Evolutionary conservation across 169 alveolate species (phyloP).

Genomic region (Plasmodium gonderi): DNA sequence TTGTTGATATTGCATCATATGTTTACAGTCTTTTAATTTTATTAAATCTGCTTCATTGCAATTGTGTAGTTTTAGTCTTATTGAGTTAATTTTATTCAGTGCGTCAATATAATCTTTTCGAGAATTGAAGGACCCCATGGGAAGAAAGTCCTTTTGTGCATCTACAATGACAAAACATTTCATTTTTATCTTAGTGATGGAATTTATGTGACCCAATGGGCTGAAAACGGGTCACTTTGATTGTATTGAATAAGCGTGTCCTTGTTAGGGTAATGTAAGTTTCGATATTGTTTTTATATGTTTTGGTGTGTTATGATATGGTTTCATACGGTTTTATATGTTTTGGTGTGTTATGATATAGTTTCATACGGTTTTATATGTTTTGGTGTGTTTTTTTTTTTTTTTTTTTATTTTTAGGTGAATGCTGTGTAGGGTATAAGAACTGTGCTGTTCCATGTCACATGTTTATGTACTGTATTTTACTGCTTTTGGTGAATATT

Average conservation of each 20-base stretch:
- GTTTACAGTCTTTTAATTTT: constrained; percentile 18
- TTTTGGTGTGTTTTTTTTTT: no score
- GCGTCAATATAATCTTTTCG: constrained; percentile 25
- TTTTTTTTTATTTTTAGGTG: no score
- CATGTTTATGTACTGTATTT: no score
- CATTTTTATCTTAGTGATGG: constrained; percentile 14
- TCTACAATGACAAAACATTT: constrained; percentile 68
- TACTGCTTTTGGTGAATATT: no score
- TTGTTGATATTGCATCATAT: constrained; percentile 7
- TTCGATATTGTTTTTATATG: not conserved
- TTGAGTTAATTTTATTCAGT: constrained; percentile 26
- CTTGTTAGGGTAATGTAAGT: no score
- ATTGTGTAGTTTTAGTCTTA: constrained; percentile 36
- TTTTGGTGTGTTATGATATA: no score
- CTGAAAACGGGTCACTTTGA: no score
- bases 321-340: no score
- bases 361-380: no score
- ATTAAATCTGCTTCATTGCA: constrained; percentile 27
- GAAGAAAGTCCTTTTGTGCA: constrained; percentile 72
- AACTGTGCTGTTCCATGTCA: no score
- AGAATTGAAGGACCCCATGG: constrained; percentile 55
- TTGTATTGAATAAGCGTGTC: no score
- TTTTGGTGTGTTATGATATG: not conserved
- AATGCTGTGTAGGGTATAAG: no score
- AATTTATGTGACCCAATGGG: not conserved